Conservation (phyloP, 2,329 filamentous ascomycete genomes). For the Penicillium sp. region DNA sequence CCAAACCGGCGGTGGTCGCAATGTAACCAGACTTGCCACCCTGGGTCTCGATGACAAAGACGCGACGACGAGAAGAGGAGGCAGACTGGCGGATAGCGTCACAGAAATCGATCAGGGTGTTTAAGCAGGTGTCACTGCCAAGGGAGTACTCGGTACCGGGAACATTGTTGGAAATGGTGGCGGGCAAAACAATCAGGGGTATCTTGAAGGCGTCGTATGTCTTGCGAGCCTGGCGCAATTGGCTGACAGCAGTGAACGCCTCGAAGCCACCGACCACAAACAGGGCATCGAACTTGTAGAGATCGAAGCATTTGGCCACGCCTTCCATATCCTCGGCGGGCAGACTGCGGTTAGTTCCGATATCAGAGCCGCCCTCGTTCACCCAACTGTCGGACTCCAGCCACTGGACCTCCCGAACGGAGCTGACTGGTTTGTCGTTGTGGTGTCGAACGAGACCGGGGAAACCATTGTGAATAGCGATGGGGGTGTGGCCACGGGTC, state of each 20-base stretch:
- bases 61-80: slow-evolving; percentile 84
- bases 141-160: slow-evolving; percentile 96
- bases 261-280: slow-evolving; percentile 95
- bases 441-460: slow-evolving; percentile 91
- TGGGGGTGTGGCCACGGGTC: slow-evolving; percentile 83
- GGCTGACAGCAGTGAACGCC: slow-evolving; percentile 86
- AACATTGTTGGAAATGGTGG: slow-evolving; percentile 99
- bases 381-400: slow-evolving; percentile 94
- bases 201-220: slow-evolving; percentile 85
- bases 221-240: slow-evolving; percentile 76
- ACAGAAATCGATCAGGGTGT: slow-evolving; percentile 91
- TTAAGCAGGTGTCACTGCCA: slow-evolving; percentile 93
- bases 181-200: slow-evolving; percentile 84
- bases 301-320: slow-evolving; percentile 77
- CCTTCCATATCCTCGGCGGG: slow-evolving; percentile 82
- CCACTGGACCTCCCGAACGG: slow-evolving; percentile 86
- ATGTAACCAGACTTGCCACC: slow-evolving; percentile 93
- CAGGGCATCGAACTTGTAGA: slow-evolving; percentile 85
- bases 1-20: slow-evolving; percentile 82
- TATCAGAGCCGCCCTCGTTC: slow-evolving; percentile 94
- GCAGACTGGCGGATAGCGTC: slow-evolving; percentile 98
- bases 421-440: slow-evolving; percentile 72
- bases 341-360: slow-evolving; percentile 93
- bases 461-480: slow-evolving; percentile 96
- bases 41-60: slow-evolving; percentile 98